A percentile compares a stretch with the other conserved stretches of the same genome.
Conservation (phyloP, 352 stramenopile genomes). For the Pelagophyceae sp. region DNA sequence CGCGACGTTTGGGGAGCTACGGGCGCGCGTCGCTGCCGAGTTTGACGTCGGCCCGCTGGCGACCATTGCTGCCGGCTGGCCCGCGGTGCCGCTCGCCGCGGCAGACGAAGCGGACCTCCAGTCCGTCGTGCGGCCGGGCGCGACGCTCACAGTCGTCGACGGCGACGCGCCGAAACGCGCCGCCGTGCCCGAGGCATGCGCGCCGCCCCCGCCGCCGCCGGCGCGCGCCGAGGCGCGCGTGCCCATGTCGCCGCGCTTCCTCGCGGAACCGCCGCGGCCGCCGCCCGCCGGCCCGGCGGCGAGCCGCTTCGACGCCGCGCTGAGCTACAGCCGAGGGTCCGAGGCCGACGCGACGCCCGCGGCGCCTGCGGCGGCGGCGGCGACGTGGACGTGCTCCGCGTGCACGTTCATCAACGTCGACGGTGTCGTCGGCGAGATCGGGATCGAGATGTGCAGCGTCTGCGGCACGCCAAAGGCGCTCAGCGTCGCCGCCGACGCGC, state of each 20-base stretch:
- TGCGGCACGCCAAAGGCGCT: background rate
- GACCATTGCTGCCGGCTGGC: background rate
- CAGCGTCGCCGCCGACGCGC: background rate
- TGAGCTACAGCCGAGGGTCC: background rate
- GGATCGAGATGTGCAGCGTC: background rate
- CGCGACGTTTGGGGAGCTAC: background rate
- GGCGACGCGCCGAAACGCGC: background rate
- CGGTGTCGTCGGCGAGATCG: background rate
- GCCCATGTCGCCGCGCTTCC: background rate
- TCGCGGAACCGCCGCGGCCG: background rate
- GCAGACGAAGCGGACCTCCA: background rate
- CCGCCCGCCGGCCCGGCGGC: background rate
- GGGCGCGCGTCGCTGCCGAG: background rate
- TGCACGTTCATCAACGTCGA: slow-evolving; percentile 14
- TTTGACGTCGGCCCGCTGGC: background rate
- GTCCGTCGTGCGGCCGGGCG: background rate
- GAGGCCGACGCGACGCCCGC: background rate
- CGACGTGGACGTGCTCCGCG: background rate
- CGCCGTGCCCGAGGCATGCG: background rate
- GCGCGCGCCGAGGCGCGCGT: background rate
- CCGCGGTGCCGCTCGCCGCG: too few species aligned
- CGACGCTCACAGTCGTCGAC: background rate
- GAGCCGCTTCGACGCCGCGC: background rate
- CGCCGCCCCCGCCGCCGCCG: background rate
- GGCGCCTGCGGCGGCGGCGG: background rate